Evolutionary conservation across 129 eudicot genomes (phyloP).

Genomic region (Pseudognaphalium luteoalbum): DNA sequence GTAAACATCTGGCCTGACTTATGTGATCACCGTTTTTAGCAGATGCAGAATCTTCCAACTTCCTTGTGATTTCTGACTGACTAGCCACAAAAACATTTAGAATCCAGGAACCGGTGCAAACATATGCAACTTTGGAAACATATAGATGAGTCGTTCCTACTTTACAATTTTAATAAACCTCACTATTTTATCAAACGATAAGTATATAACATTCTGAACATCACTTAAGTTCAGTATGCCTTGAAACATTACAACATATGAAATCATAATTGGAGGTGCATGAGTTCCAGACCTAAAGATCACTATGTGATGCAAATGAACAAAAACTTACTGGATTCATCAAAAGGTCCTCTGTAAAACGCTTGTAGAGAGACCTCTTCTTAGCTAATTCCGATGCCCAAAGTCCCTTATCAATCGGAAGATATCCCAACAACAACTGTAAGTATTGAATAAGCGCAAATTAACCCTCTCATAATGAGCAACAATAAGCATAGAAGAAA

Average conservation of each 20-base stretch:
- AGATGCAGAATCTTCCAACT: slow-evolving; percentile 56
- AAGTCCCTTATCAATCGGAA: slow-evolving; percentile 73
- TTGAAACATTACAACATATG: slow-evolving; percentile 1
- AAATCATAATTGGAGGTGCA: not conserved
- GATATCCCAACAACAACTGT: slow-evolving; percentile 84
- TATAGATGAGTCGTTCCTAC: slow-evolving; percentile 2
- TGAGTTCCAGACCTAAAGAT: not conserved
- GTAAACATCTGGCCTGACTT: slow-evolving; percentile 52
- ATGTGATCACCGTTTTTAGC: slow-evolving; percentile 47
- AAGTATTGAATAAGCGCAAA: slow-evolving; percentile 21
- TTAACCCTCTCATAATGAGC: slow-evolving; percentile 4
- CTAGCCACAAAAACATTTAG: slow-evolving; percentile 83
- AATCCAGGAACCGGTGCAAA: slow-evolving; percentile 29
- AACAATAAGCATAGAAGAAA: not conserved
- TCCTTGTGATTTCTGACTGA: slow-evolving; percentile 95
- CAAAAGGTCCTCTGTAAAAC: slow-evolving; percentile 81
- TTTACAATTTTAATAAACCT: slow-evolving; percentile 17
- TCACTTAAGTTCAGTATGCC: slow-evolving; percentile 11
- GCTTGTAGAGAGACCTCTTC: slow-evolving; percentile 89
- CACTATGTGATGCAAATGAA: slow-evolving; percentile 14
- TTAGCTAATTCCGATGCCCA: slow-evolving; percentile 88
- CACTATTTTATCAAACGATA: not conserved
- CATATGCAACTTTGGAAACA: slow-evolving; percentile 16
- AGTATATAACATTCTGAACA: not conserved
- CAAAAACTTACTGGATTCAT: slow-evolving; percentile 82